These are phyloP conservation scores for Ophiostoma ips DNA, from an alignment of 2,329 filamentous ascomycete genomes.

Conservation along the genomic window DNA sequence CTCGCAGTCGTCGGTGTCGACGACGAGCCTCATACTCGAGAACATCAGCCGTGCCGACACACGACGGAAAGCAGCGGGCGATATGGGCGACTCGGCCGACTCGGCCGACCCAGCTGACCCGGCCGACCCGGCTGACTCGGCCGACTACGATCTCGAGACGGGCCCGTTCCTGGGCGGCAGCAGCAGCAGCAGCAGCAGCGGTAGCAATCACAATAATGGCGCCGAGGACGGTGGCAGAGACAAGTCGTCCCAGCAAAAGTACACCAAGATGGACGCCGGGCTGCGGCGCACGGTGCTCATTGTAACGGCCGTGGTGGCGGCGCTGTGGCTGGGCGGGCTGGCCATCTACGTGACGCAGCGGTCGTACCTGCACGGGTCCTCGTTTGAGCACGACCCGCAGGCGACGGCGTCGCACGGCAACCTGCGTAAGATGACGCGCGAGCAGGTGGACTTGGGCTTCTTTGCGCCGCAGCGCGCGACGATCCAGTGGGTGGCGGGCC, in stretches of 20 bases:
- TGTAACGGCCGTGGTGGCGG: conserved; percentile 43
- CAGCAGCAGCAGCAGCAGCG: conserved; percentile 19
- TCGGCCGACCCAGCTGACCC: no score
- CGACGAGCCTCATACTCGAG: conserved; percentile 70
- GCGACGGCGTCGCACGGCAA: conserved; percentile 46
- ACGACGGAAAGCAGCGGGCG: neutral
- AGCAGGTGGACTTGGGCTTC: conserved; percentile 51
- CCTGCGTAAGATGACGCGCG: conserved; percentile 59
- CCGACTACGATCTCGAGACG: conserved; percentile 2
- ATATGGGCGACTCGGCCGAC: conserved; percentile 1
- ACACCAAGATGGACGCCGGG: conserved; percentile 49
- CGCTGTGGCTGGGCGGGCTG: conserved; percentile 56
- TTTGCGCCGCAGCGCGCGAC: conserved; percentile 51
- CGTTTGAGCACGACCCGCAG: conserved; percentile 52
- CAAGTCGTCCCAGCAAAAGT: neutral
- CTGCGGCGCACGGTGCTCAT: conserved; percentile 50
- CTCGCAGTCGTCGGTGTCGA: conserved; percentile 66
- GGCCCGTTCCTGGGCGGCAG: conserved; percentile 30
- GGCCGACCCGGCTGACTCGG: no score
- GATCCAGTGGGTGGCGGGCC: conserved; percentile 65
- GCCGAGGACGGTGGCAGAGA: conserved; percentile 13
- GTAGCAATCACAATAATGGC: no score
- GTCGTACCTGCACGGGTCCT: conserved; percentile 49
- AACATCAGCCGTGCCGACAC: conserved; percentile 35
- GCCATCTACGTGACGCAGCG: conserved; percentile 52